These are phyloP conservation scores for Xylaria acuta DNA, from an alignment of 495 filamentous ascomycete species.

Conservation along the genomic window DNA sequence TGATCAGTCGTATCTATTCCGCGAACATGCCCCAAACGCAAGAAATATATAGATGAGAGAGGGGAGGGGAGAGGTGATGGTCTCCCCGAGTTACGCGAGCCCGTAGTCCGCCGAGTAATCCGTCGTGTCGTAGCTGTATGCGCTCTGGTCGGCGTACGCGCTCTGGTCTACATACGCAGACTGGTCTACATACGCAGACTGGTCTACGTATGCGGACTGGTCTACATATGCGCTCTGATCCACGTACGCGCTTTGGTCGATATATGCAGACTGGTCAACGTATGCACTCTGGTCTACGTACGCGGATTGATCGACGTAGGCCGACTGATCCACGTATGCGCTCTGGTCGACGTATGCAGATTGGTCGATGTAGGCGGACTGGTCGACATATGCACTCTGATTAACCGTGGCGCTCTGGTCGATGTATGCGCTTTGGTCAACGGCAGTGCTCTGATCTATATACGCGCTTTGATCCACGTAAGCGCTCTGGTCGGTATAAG, in stretches of 20 bases:
- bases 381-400: not conserved
- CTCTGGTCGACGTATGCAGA: not conserved
- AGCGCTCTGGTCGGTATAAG: not conserved
- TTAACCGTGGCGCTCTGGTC: not conserved
- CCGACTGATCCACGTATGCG: not conserved
- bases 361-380: not conserved
- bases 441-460: not conserved
- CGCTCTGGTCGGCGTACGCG: conserved; percentile 13
- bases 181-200: conserved; percentile 12
- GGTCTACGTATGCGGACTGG: conserved; percentile 3
- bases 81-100: not conserved
- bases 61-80: not conserved
- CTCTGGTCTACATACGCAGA: conserved; percentile 14
- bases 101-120: conserved; percentile 23
- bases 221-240: conserved; percentile 9
- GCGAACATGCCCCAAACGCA: not conserved
- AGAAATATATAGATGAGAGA: not conserved
- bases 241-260: conserved; percentile 1
- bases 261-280: not conserved
- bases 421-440: not conserved
- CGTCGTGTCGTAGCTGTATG: conserved; percentile 17
- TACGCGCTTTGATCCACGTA: not conserved
- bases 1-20: not conserved
- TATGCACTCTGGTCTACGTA: conserved; percentile 7
- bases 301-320: not conserved